Base-by-base conservation (phyloP, 495 filamentous ascomycete species). In the Xylaria castorea region DNA sequence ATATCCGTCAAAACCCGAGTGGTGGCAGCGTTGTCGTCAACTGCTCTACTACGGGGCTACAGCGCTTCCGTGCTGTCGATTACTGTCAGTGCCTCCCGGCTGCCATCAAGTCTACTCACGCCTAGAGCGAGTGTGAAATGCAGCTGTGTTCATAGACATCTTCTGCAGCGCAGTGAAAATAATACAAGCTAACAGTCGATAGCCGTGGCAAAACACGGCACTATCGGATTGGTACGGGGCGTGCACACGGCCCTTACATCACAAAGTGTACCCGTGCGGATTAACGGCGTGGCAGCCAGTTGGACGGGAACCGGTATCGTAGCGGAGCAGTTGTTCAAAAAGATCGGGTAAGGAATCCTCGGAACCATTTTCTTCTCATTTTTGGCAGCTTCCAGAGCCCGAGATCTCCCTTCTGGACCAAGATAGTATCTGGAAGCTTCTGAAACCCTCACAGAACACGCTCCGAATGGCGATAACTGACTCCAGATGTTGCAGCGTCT, bases 271-370 rank as follows among this genome's bases (percentile, higher is more conserved):
- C 71, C 67, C 16, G 75, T 85, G 36, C 77, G 83, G 8, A 25
- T 85, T 4, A 85, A 86, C 72, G 81, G 81, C 14, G 68, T 86
- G 40, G 77, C 80, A 16, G 83, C 84, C 18, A 83, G 81, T 20
- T 85, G 83, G 83, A 86, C 84, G 0, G 71, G 72, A 9, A 81
- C 82, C n/a, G 77, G 73, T 5, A 76, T 86, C 11, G 67, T 83
- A 36, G 74, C 76, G 0, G 63, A 80, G 3, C 62, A 80, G 5
- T n/a, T 78, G 46, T 72, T 73, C 20, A 42, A 81, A 46, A 78
- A 78, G 0, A 68, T 78, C 6, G 48, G 42, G 38, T 42, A 42
- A n/a, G 38, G 38, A 42, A 42, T 14, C 14, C 11, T 42, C 38
- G 14, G 38, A 14, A 42, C 38, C 11, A 42, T 42, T 42, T 42